Evolutionary conservation across 371 early-diverging fungal species (phyloP), one percentile per base, ranked within the genome.

Genomic region (Actinomucor elegans): DNA sequence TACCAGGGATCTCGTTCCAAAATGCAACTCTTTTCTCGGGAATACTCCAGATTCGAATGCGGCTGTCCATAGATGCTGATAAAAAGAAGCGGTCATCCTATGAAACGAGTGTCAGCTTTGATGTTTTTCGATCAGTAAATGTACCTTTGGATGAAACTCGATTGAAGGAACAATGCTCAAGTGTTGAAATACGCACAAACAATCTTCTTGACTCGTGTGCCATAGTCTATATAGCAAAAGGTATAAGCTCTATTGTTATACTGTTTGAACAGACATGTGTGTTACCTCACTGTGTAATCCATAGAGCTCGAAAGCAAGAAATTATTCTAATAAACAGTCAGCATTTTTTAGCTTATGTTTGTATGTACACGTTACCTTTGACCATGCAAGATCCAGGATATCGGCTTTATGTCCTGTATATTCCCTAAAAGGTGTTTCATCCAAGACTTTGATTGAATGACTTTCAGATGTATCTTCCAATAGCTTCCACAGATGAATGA

Each of bases 301-400:
- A 88, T 81, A 9, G 92, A 91, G n/a, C 90, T 85, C 2, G 92
- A 85, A 15, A 91, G 68, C 2, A 95, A 56, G 58, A 94, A 94
- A 24, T 86, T 81, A 61, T 86, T 88, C 65, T 76, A 57, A 15
- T 15, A 10, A 54, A 14, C 5, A 37, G 9, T 11, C 5, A 52
- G 33, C 12, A 41, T 42, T 14, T n/a, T n/a, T n/a, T n/a, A n/a
- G n/a, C n/a, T 9, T 8, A 36, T 21, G 8, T 5, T 28, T 34
- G 9, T 17, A 42, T 26, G 2, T 20, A 35, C 1, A 28, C 4
- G 5, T 42, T 57, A 77, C 77, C 67, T 84, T 85, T 37, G 92
- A 91, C 96, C 96, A 94, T 28, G 88, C 70, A 21, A 94, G 55
- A 59, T 91, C 87, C 23, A 91, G 67, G 18, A 94, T 77, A 53